Base-by-base conservation (phyloP, 2,329 filamentous ascomycete genomes). In the Ceratocystis albifundus region DNA sequence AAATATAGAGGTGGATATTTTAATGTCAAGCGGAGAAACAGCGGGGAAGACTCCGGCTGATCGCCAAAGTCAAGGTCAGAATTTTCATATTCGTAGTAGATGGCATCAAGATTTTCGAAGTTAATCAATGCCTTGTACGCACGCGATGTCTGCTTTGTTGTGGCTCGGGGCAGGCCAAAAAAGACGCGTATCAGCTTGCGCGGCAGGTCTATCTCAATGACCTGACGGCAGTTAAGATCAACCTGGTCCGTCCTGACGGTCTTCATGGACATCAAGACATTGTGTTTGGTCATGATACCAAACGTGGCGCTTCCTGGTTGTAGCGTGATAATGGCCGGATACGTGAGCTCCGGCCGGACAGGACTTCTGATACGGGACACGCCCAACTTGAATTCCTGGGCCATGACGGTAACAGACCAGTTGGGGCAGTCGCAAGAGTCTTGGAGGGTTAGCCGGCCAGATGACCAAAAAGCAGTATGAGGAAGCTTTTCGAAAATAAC, bases 1-100 rank as follows among this genome's bases (percentile, higher is more conserved):
- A 75, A 81, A 69, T 81, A 80, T 0, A 75, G 69, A 0, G 82
- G 80, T 0, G 84, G 82, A 22, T 75, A 77, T 4, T 76, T 44
- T 50, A 68, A 48, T 7, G 64, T 57, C 73, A 8, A 85, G 71
- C 0, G 76, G 74, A 2, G 87, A 74, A 36, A 82, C 69, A 3
- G 65, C 17, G 59, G n/a, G 4, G 62, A 20, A 20, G 59, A 20
- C 10, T 65, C 25, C 1, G 48, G 48, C 12, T 28, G 55, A 15
- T 50, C 50, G 28, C 55, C 15, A 5, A 30, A n/a, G n/a, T 7
- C 28, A 22, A 30, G 55, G 28, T 0, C 20, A 4, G 25, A 25
- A 15, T 25, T 53, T 22, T 17, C 30, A 17, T n/a, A 4, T 53
- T 69, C 68, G 59, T 72, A 75, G 57, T 79, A 73, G 2, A 84